A percentile compares a stretch with the other conserved stretches of the same genome.
Evolutionary conservation across 306 rosid genomes (phyloP).

Genomic region (Cicer judaicum): DNA sequence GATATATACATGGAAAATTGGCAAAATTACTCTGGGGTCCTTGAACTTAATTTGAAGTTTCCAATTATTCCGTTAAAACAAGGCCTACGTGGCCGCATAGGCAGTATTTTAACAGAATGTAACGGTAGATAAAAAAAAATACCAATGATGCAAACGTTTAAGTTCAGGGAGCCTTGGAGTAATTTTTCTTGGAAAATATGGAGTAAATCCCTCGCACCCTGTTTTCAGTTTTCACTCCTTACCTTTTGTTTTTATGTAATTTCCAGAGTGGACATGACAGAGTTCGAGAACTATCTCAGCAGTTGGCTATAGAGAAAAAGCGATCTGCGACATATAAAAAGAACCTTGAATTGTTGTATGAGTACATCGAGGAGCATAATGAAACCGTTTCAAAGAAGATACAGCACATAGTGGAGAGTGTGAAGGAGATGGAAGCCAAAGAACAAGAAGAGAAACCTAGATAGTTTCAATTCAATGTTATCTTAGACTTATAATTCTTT

Average conservation of each 20-base stretch:
- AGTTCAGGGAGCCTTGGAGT: not conserved
- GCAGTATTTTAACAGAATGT: no score
- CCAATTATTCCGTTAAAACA: no score
- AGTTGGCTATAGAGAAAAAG: slow-evolving; percentile 83
- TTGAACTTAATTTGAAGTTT: no score
- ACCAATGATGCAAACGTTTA: no score
- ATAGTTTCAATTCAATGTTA: slow-evolving; percentile 49
- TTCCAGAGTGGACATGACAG: slow-evolving; percentile 85
- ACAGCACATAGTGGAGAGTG: slow-evolving; percentile 84
- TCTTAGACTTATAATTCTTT: slow-evolving; percentile 28
- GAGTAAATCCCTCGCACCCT: slow-evolving; percentile 10
- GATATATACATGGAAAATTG: slow-evolving; percentile 2
- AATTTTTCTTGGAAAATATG: slow-evolving; percentile 8
- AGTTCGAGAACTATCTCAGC: slow-evolving; percentile 86
- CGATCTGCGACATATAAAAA: slow-evolving; percentile 86
- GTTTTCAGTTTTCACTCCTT: slow-evolving; percentile 30
- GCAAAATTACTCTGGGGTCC: no score
- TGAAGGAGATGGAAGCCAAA: slow-evolving; percentile 77
- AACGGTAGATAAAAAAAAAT: no score
- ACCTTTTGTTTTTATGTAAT: slow-evolving; percentile 27
- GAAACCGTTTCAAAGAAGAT: slow-evolving; percentile 86
- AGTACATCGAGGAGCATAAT: slow-evolving; percentile 88
- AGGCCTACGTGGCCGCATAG: no score
- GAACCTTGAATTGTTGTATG: slow-evolving; percentile 86
- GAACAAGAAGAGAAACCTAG: slow-evolving; percentile 60